phyloP scores from a whole-genome alignment of 257 asterid genomes.

The Cordia subcordata region DNA sequence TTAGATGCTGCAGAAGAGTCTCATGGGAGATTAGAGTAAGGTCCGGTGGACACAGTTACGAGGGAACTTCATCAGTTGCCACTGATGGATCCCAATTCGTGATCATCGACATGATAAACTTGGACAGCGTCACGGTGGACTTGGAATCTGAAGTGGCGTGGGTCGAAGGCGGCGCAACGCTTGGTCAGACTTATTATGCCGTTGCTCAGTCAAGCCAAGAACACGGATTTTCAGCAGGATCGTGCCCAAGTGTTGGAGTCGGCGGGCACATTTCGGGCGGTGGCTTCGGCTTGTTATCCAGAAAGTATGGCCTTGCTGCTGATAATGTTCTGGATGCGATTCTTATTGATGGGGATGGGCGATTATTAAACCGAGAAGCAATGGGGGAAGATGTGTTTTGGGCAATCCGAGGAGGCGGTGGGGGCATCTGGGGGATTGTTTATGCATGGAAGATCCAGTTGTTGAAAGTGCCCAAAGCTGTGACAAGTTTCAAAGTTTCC shows the following conservation, averaged over 20 bases:
- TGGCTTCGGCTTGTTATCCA: slow-evolving; percentile 61
- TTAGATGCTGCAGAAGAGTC: slow-evolving; percentile 38
- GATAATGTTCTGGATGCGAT: slow-evolving; percentile 67
- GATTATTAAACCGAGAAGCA: slow-evolving; percentile 41
- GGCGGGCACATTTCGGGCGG: slow-evolving; percentile 77
- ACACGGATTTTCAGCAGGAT: slow-evolving; percentile 61
- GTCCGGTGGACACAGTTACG: slow-evolving; percentile 83
- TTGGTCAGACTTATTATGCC: slow-evolving; percentile 59
- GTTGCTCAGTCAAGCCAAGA: slow-evolving; percentile 32
- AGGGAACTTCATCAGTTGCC: slow-evolving; percentile 56
- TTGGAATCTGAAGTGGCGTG: slow-evolving; percentile 29
- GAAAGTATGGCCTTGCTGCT: slow-evolving; percentile 74
- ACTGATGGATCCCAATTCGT: slow-evolving; percentile 43
- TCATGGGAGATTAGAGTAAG: slow-evolving; percentile 50
- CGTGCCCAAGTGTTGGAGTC: slow-evolving; percentile 78
- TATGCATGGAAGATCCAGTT: slow-evolving; percentile 65
- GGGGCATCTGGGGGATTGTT: slow-evolving; percentile 62
- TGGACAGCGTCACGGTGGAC: slow-evolving; percentile 39
- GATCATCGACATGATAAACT: slow-evolving; percentile 54
- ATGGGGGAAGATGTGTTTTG: slow-evolving; percentile 90
- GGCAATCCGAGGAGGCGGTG: slow-evolving; percentile 90
- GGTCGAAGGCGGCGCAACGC: slow-evolving; percentile 80
- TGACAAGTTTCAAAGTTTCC: slow-evolving; percentile 42
- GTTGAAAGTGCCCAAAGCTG: slow-evolving; percentile 29
- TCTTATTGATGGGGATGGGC: slow-evolving; percentile 54